Conservation (phyloP, 2,329 filamentous ascomycete species). For the Cephalotrichum gorgonifer region DNA sequence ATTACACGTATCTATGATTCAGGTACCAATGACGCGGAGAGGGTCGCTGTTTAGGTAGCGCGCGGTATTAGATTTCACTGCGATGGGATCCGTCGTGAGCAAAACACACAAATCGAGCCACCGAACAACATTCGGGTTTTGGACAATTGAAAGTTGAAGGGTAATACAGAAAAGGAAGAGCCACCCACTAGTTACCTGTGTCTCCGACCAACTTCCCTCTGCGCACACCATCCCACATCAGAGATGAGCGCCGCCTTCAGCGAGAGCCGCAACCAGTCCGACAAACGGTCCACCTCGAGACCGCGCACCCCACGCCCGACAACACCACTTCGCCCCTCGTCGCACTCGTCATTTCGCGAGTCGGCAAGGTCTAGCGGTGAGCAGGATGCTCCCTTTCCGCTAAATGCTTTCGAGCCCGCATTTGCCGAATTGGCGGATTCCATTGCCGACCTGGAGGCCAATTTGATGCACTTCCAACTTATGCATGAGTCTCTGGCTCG, state of each 20-base stretch:
- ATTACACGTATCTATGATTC: too few relatives aligned
- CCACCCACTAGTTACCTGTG: background rate
- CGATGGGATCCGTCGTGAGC: too few relatives aligned
- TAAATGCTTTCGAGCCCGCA: conserved; percentile 75
- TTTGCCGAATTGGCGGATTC: conserved; percentile 91
- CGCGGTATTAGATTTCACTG: too few relatives aligned
- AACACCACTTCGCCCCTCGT: conserved; percentile 47
- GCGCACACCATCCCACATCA: background rate
- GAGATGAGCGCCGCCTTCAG: conserved; percentile 6
- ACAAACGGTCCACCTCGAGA: conserved; percentile 44
- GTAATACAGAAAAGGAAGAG: too few relatives aligned
- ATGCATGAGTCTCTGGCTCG: conserved; percentile 91
- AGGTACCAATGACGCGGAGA: too few relatives aligned
- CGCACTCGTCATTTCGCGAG: conserved; percentile 39
- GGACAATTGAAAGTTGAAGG: too few relatives aligned
- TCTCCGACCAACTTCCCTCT: background rate
- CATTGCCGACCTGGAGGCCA: conserved; percentile 91
- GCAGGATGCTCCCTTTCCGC: conserved; percentile 50
- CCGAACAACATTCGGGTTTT: background rate
- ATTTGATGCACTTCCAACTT: conserved; percentile 93
- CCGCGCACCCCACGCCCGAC: conserved; percentile 67
- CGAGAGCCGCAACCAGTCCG: conserved; percentile 14
- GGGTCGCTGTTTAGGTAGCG: too few relatives aligned
- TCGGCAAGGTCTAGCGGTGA: conserved; percentile 48
- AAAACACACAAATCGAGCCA: background rate